Evolutionary conservation across 1,284 basidiomycete species (phyloP), one percentile per base, ranked within the genome.

Genomic region (Rhodotorula mucilaginosa): DNA sequence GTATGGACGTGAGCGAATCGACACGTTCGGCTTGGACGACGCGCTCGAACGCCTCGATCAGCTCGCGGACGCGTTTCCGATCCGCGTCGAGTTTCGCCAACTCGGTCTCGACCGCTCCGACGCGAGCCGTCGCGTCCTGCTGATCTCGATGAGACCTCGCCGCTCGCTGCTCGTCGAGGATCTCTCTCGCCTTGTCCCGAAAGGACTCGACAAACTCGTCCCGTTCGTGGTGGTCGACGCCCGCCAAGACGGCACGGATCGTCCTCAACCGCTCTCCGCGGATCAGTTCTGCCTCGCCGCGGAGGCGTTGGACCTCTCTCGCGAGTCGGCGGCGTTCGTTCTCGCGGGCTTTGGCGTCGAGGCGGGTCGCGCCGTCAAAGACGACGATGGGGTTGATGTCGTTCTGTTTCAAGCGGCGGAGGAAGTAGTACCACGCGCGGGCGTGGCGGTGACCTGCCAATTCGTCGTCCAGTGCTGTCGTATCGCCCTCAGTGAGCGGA

Each of bases 331-430:
- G 19, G 8, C 67, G 57, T 29, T 54, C 47, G 21, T 56, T 63
- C 66, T 75, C 72, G 29, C 21, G 57, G 26, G 39, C 59, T 48
- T 74, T 74, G n/a, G 65, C 72, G 13, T 23, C n/a, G 19, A 65
- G 23, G 13, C 74, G 52, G 31, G 69, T 71, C 58, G 19, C 29
- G 39, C 74, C 74, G 56, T 76, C 74, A 47, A 76, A 74, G 2
- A 76, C 74, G 59, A 76, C 70, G 54, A 76, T 58, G 13, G 72
- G 63, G 7, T 46, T 26, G 54, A 76, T 72, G 51, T 56, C 60
- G n/a, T 58, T n/a, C 31, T 31, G 31, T 31, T 47, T 51, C 21
- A 76, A 48, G 2, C 66, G 68, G 23, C 39, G 52, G 44, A 76
- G 44, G 44, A 76, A 70, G n/a, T 29, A 39, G 64, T 70, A 74